phyloP scores from a whole-genome alignment of 352 stramenopile species.

The Globisporangium recalcitrans region DNA sequence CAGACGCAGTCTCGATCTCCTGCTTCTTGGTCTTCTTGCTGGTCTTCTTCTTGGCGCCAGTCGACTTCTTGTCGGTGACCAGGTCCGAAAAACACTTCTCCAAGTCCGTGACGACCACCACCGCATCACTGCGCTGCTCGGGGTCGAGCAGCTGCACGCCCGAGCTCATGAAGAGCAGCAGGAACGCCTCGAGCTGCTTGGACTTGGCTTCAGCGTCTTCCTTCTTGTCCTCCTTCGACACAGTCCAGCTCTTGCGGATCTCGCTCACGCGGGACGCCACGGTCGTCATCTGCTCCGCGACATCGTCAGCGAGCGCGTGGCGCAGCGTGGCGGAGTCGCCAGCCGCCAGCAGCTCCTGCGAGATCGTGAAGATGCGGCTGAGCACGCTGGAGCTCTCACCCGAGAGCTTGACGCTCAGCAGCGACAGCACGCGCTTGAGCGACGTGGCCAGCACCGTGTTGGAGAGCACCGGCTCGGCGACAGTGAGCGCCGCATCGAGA shows the following conservation, averaged over 20 bases:
- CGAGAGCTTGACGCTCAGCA: slow-evolving; percentile 52
- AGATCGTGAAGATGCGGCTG: slow-evolving; percentile 37
- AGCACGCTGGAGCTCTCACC: slow-evolving; percentile 39
- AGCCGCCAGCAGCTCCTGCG: slow-evolving; percentile 32
- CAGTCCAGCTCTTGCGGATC: slow-evolving; percentile 24
- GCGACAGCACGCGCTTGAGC: slow-evolving; percentile 63
- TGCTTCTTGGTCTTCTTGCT: slow-evolving; percentile 31
- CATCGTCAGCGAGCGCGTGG: slow-evolving; percentile 34
- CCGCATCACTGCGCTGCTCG: slow-evolving; percentile 56
- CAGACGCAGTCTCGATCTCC: slow-evolving; percentile 7
- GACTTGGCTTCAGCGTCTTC: slow-evolving; percentile 18
- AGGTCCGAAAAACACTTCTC: slow-evolving; percentile 68
- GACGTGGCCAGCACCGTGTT: slow-evolving; percentile 32
- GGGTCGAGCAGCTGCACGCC: slow-evolving; percentile 68
- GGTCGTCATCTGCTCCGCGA: slow-evolving; percentile 25
- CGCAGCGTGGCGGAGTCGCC: slow-evolving; percentile 25
- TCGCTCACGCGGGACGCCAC: slow-evolving; percentile 32
- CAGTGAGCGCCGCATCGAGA: slow-evolving; percentile 15
- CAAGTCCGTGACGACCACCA: slow-evolving; percentile 52
- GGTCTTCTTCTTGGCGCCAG: slow-evolving; percentile 14
- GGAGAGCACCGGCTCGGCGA: slow-evolving; percentile 41
- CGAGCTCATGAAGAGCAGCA: slow-evolving; percentile 70
- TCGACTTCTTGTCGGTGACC: slow-evolving; percentile 26
- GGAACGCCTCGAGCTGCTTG: slow-evolving; percentile 59
- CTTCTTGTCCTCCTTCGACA: neutral